phyloP scores from a whole-genome alignment of 257 asterid species.

The Solanum sitiens region DNA sequence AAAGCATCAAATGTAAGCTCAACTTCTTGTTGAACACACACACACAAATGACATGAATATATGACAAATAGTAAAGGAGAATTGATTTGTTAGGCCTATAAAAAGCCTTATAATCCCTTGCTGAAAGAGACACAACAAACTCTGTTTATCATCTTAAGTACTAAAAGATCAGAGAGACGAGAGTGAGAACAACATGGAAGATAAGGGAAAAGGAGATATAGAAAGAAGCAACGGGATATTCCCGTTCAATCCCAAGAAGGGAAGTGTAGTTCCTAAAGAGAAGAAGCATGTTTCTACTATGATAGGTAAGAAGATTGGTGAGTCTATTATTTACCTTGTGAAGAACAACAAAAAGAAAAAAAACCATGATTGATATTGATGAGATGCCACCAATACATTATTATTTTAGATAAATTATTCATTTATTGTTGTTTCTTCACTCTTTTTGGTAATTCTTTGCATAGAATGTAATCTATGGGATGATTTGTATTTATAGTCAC shows the following conservation, averaged over 20 bases:
- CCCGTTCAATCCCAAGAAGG: background rate
- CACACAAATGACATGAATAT: background rate
- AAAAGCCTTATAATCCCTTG: background rate
- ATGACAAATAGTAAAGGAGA: background rate
- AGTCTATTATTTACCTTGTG: background rate
- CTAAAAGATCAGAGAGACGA: background rate
- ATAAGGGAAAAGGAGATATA: background rate
- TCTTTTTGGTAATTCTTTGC: background rate
- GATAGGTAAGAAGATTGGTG: background rate
- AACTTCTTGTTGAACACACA: background rate
- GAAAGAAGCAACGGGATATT: background rate
- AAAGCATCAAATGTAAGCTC: background rate
- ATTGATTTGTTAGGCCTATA: background rate
- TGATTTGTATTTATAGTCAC: background rate
- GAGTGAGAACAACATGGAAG: background rate
- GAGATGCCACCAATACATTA: background rate
- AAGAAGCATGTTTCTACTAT: constrained; percentile 1
- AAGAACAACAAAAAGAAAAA: background rate
- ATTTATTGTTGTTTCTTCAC: background rate
- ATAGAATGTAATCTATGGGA: background rate
- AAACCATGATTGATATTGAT: background rate
- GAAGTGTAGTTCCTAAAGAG: background rate
- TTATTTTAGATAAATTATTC: background rate
- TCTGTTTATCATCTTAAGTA: background rate
- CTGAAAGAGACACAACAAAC: background rate